A percentile compares a stretch with the other conserved stretches of the same genome.
Conservation (phyloP, 345 rosid genomes). For the Chamaenerion angustifolium region DNA sequence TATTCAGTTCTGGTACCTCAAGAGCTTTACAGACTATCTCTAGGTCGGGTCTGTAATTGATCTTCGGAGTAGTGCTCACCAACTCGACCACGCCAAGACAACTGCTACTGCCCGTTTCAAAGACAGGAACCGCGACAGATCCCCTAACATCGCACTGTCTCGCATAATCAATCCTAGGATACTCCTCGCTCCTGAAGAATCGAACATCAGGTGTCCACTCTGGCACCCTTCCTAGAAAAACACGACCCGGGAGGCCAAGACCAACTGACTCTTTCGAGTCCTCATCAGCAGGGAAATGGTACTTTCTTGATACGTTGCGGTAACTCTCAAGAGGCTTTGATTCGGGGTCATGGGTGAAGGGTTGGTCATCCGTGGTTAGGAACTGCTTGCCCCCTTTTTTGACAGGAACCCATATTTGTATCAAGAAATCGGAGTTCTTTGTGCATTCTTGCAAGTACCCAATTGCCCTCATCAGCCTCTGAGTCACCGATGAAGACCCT, state of each 20-base stretch:
- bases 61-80: constrained; percentile 49
- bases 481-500: constrained; percentile 31
- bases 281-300: constrained; percentile 58
- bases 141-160: constrained; percentile 49
- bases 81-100: constrained; percentile 90
- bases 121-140: constrained; percentile 78
- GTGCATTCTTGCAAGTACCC: constrained; percentile 37
- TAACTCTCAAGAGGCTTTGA: constrained; percentile 44
- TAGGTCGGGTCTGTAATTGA: constrained; percentile 52
- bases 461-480: constrained; percentile 47
- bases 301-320: constrained; percentile 45
- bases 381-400: constrained; percentile 47
- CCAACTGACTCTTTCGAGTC: constrained; percentile 47
- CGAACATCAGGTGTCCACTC: constrained; percentile 98
- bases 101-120: constrained; percentile 49
- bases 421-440: constrained; percentile 42
- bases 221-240: constrained; percentile 55
- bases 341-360: constrained; percentile 37
- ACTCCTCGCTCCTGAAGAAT: constrained; percentile 55
- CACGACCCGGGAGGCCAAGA: constrained; percentile 84
- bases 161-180: constrained; percentile 57
- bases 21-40: constrained; percentile 77
- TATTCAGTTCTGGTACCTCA: constrained; percentile 34
- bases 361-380: constrained; percentile 66
- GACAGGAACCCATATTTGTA: constrained; percentile 84